Evolutionary conservation across 176 grass and related monocot species (phyloP).

Genomic region (Elymus sibiricus): DNA sequence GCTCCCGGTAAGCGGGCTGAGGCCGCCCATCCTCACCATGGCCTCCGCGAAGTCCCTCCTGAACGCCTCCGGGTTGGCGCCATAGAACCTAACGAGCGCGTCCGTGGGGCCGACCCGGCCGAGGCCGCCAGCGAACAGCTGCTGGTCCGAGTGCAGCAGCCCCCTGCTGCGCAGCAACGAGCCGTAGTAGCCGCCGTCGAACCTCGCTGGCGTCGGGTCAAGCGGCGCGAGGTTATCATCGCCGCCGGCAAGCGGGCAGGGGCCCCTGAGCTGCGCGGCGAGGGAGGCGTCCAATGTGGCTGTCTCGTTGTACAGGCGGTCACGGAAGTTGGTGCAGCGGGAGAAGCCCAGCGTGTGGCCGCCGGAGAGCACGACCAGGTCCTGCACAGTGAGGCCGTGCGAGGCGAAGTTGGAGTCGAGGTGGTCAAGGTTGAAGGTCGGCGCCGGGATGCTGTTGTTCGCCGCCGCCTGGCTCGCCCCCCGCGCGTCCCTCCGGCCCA

Average conservation of each 20-base stretch:
- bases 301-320: constrained; percentile 79
- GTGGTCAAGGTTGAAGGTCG: constrained; percentile 36
- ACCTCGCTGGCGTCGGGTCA: constrained; percentile 42
- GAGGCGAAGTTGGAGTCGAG: constrained; percentile 60
- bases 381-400: constrained; percentile 50
- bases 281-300: constrained; percentile 45
- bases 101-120: constrained; percentile 41
- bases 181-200: constrained; percentile 64
- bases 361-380: constrained; percentile 72
- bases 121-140: constrained; percentile 59
- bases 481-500: constrained; percentile 60
- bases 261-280: constrained; percentile 29
- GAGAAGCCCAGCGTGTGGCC: constrained; percentile 77
- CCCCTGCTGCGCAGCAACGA: constrained; percentile 43
- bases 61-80: constrained; percentile 43
- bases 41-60: constrained; percentile 62
- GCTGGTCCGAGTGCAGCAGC: constrained; percentile 78
- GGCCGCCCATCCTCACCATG: constrained; percentile 68
- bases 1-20: constrained; percentile 54
- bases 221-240: constrained; percentile 58
- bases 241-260: constrained; percentile 37
- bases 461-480: constrained; percentile 69
- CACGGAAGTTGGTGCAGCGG: constrained; percentile 56
- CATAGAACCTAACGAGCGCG: constrained; percentile 62
- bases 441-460: constrained; percentile 59